A percentile compares a stretch with the other conserved stretches of the same genome.
phyloP scores from a whole-genome alignment of 2,329 filamentous ascomycete genomes.

The Fonsecaea multimorphosa region DNA sequence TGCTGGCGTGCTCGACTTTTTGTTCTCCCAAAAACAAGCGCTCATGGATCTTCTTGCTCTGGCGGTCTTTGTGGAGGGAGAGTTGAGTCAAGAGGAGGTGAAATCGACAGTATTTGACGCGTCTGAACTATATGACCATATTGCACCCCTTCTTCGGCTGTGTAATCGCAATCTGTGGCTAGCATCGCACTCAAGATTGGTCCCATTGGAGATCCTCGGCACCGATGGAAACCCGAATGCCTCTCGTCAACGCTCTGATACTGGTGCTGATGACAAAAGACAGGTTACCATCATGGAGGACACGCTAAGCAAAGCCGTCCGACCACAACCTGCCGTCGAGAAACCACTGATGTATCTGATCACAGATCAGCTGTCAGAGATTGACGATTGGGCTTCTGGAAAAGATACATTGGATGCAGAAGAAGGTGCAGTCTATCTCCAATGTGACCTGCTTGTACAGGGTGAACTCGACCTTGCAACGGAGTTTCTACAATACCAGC shows the following conservation, averaged over 20 bases:
- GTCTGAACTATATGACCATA: constrained; percentile 62
- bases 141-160: constrained; percentile 74
- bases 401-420: constrained; percentile 59
- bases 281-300: constrained; percentile 51
- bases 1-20: constrained; percentile 77
- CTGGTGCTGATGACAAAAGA: constrained; percentile 39
- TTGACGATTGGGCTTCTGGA: constrained; percentile 57
- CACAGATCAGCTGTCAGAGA: constrained; percentile 52
- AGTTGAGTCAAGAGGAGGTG: constrained; percentile 74
- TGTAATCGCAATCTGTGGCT: constrained; percentile 73
- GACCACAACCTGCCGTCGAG: constrained; percentile 49
- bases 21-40: constrained; percentile 73
- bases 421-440: constrained; percentile 69
- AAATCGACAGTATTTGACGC: constrained; percentile 68
- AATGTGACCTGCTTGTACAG: constrained; percentile 70
- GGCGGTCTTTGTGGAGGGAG: constrained; percentile 83
- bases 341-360: constrained; percentile 52
- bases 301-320: constrained; percentile 52
- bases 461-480: constrained; percentile 70
- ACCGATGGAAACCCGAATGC: constrained; percentile 39
- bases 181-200: constrained; percentile 53
- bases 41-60: constrained; percentile 83
- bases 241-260: constrained; percentile 40
- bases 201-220: constrained; percentile 40
- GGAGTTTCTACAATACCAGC: constrained; percentile 70